phyloP scores from a whole-genome alignment of 2,329 filamentous ascomycete genomes.

The Exophiala sideris region DNA sequence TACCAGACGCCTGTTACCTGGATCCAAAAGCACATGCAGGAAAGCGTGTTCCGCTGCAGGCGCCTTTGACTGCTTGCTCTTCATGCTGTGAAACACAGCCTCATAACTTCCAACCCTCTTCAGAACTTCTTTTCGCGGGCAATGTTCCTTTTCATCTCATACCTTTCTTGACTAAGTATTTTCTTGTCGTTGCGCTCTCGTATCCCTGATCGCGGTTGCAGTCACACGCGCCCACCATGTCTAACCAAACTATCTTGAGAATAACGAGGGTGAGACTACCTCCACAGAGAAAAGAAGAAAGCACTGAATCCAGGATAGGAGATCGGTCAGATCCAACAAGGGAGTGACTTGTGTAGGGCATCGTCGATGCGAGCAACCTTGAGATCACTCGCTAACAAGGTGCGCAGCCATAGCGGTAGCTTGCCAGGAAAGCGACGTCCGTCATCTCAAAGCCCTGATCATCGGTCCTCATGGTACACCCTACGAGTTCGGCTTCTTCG shows the following conservation, averaged over 20 bases:
- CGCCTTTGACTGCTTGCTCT: not conserved
- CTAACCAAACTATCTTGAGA: constrained; percentile 82
- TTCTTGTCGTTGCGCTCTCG: not conserved
- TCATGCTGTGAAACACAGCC: constrained; percentile 20
- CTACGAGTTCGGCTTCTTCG: constrained; percentile 96
- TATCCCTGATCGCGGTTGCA: constrained; percentile 4
- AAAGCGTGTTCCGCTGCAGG: not conserved
- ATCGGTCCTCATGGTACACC: constrained; percentile 91
- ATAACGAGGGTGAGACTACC: constrained; percentile 68
- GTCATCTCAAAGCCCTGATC: constrained; percentile 81
- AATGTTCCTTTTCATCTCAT: constrained; percentile 13
- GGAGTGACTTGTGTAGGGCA: constrained; percentile 73
- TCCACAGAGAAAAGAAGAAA: constrained; percentile 19
- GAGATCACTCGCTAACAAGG: constrained; percentile 15
- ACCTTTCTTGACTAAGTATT: not conserved
- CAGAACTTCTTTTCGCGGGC: not conserved
- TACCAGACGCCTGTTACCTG: not conserved
- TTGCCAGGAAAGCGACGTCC: constrained; percentile 82
- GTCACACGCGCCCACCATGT: constrained; percentile 49
- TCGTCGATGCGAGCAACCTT: not conserved
- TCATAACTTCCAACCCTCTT: constrained; percentile 3
- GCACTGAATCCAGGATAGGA: constrained; percentile 55
- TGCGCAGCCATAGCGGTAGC: constrained; percentile 70
- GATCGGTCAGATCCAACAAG: constrained; percentile 78
- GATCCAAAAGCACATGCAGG: not conserved